Conservation (phyloP, 345 rosid species). For the Clausena lansium region DNA sequence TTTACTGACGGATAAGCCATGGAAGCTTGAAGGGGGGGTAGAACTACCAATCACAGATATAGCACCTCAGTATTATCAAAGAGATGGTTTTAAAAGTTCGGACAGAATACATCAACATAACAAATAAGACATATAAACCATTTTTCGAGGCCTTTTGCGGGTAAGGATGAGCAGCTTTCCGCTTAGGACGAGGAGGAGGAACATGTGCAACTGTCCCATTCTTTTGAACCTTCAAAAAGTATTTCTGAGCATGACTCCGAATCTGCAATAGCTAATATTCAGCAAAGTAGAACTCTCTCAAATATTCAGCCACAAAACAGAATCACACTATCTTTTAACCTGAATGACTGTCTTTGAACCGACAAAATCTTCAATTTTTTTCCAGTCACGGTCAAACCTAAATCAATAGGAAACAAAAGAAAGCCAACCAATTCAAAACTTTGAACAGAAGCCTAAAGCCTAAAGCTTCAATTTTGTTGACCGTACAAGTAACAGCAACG, state of each 20-base stretch:
- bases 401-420: constrained; percentile 22
- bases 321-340: constrained; percentile 40
- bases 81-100: not conserved
- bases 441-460: not conserved
- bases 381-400: constrained; percentile 99
- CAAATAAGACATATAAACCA: constrained; percentile 38
- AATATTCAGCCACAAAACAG: not conserved
- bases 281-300: constrained; percentile 3
- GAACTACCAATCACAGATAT: constrained; percentile 37
- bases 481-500: not conserved
- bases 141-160: constrained; percentile 91
- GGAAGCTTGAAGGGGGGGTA: constrained; percentile 58
- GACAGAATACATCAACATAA: constrained; percentile 2
- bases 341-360: constrained; percentile 98
- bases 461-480: not conserved
- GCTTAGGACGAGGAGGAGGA: constrained; percentile 97
- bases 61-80: constrained; percentile 12
- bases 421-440: not conserved
- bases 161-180: constrained; percentile 94
- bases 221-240: constrained; percentile 94
- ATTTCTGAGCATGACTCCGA: constrained; percentile 97
- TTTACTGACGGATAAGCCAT: constrained; percentile 44
- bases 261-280: constrained; percentile 47
- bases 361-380: constrained; percentile 96
- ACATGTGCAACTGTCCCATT: constrained; percentile 88